Percentiles rank a stretch among this genome's conserved stretches.
Evolutionary conservation across 345 rosid genomes (phyloP).

Genomic region (Corchorus olitorius): DNA sequence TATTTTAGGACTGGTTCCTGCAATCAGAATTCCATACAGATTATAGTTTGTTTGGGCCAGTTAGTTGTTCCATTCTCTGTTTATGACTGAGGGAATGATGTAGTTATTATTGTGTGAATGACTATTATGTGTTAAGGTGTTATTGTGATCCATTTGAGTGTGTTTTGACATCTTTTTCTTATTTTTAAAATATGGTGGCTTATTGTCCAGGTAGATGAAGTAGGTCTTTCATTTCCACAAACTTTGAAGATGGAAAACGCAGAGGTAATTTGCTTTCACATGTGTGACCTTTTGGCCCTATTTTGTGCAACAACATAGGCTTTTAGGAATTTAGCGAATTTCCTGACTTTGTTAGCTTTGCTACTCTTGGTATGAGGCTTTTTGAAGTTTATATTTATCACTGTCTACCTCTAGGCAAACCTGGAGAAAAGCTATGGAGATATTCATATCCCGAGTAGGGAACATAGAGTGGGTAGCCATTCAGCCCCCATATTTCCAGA

Average conservation of each 20-base stretch:
- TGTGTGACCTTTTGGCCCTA: background rate
- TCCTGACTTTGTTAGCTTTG: background rate
- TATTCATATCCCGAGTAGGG: constrained; percentile 38
- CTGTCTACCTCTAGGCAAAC: constrained; percentile 45
- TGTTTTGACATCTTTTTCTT: background rate
- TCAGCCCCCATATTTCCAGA: constrained; percentile 91
- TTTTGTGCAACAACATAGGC: background rate
- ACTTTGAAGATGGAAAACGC: constrained; percentile 42
- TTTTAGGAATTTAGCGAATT: background rate
- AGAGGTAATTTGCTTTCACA: constrained; percentile 42
- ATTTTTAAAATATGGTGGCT: background rate
- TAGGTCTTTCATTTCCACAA: constrained; percentile 49
- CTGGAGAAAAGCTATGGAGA: constrained; percentile 56
- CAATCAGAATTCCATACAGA: background rate
- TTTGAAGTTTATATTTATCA: constrained; percentile 9
- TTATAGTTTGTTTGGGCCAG: background rate
- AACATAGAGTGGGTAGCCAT: constrained; percentile 58
- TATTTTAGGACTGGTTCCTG: background rate
- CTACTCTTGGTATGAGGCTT: background rate
- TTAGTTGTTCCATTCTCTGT: background rate
- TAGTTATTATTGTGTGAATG: background rate
- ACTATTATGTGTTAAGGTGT: background rate
- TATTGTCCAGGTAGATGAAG: constrained; percentile 67
- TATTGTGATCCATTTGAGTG: background rate
- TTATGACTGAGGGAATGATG: background rate